Evolutionary conservation across 2,329 filamentous ascomycete genomes (phyloP), one percentile per base, ranked within the genome.

Genomic region (Nigrospora osmanthi): DNA sequence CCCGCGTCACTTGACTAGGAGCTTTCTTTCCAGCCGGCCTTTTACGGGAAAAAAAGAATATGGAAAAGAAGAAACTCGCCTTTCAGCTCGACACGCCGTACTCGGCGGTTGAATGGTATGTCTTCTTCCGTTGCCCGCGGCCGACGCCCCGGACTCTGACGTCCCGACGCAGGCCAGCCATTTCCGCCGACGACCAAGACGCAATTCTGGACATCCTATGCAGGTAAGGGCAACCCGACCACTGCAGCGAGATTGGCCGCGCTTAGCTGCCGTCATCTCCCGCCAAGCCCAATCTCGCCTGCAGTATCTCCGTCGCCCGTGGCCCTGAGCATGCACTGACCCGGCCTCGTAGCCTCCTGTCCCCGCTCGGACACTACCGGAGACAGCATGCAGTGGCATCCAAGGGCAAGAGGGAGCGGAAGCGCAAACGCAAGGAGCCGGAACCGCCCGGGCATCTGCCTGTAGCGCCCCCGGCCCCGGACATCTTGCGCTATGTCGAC

Each of bases 81-180:
- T 80, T 83, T 57, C 81, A 81, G 53, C 72, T 85, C 19, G 80
- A 85, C 40, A 79, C 78, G 3, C 82, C 83, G 0, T 87, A 78
- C 58, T 80, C 81, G 2, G 62, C 69, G 6, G 67, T 73, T 11
- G 61, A 72, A 59, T 86, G 82, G 84, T 85, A 61, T 36, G 66
- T 47, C 42, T 41, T 47, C 42, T 41, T 7, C 23, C 39, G 23
- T 28, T 28, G 23, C 23, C 7, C 23, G 23, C 10, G 23, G 23
- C 23, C 5, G 23, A 28, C 23, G 7, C 23, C 23, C 23, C 6
- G 23, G 23, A 28, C 23, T 28, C 23, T 28, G 23, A 28, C 23
- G 23, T 28, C 9, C 23, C 23, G 23, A 28, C 23, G 6, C 40
- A 88, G 84, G 82, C 84, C 84, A 9, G 61, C 71, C 36, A 71